Base-by-base conservation (phyloP, 2,329 filamentous ascomycete genomes). In the Aschersonia sp. region DNA sequence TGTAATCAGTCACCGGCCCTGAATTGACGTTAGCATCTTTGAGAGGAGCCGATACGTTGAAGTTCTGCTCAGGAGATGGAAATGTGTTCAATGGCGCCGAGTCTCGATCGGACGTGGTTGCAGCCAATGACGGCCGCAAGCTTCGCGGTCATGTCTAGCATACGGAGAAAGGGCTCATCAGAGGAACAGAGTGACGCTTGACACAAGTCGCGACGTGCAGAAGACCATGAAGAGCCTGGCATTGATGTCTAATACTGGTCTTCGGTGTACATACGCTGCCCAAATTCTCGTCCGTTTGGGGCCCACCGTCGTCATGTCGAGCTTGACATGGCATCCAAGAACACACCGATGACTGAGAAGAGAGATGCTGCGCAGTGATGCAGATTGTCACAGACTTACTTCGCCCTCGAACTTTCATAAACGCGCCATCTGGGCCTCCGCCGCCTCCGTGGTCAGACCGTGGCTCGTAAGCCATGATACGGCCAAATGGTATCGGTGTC, bases 1-100 rank as follows among this genome's bases (percentile, higher is more conserved):
- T 85, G 74, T 95, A 95, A 65, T 96, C 89, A 43, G 89, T 96
- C 10, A 94, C 87, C 43, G 89, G 85, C 53, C 89, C 88, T 94
- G 47, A 31, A 45, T 49, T 47, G 10, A 46, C 6, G 48, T 55
- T 46, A 63, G 58, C 51, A 47, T 41, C 5, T 9, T 45, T 41
- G 47, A 40, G 28, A 5, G 35, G 20, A 20, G 20, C 20, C 20
- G 20, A 20, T 20, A 20, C 20, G 20, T 20, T 20, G 20, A 20
- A 20, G 20, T 20, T 20, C 20, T 20, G 20, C 20, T 20, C 20
- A 20, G 20, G 20, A 20, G 20, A 20, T 20, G 20, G 20, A 20
- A 20, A 20, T 20, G 20, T 20, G 20, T 20, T 20, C 20, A 20
- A 20, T 20, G 20, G 20, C 20, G 20, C 20, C 20, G 20, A 20